Conservation (phyloP, 148 eudicot species). For the Simmondsia chinensis region DNA sequence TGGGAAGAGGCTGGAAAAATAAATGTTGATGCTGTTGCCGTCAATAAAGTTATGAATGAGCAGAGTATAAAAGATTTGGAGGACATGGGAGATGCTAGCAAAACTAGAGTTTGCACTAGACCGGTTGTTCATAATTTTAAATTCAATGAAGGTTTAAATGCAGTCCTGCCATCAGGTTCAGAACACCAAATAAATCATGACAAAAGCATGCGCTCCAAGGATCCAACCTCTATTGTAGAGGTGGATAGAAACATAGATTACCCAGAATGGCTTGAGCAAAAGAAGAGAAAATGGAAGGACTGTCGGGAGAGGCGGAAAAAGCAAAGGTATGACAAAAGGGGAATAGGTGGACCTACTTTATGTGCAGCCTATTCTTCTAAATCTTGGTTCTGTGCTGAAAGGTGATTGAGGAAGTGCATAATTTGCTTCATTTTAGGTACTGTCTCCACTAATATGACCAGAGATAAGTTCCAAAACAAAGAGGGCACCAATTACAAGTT, state of each 20-base stretch:
- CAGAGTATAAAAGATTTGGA: slow-evolving; percentile 58
- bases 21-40: slow-evolving; percentile 17
- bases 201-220: slow-evolving; percentile 19
- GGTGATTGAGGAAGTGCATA: no score
- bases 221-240: slow-evolving; percentile 19
- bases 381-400: no score
- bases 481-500: no score
- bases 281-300: slow-evolving; percentile 93
- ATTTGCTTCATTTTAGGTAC: no score
- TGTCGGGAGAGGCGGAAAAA: slow-evolving; percentile 66
- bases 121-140: slow-evolving; percentile 62
- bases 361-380: no score
- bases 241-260: slow-evolving; percentile 70
- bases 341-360: no score
- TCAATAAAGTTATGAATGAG: slow-evolving; percentile 18
- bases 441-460: no score
- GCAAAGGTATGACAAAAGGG: slow-evolving; percentile 60
- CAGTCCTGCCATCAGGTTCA: slow-evolving; percentile 16
- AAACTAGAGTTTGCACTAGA: slow-evolving; percentile 31
- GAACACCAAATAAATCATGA: slow-evolving; percentile 17
- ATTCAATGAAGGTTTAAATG: slow-evolving; percentile 22
- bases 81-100: slow-evolving; percentile 53
- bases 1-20: slow-evolving; percentile 17
- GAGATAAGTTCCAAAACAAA: no score
- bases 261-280: slow-evolving; percentile 83